Base-by-base conservation (phyloP, 2,329 filamentous ascomycete species). In the Monosporascus cannonballus region DNA sequence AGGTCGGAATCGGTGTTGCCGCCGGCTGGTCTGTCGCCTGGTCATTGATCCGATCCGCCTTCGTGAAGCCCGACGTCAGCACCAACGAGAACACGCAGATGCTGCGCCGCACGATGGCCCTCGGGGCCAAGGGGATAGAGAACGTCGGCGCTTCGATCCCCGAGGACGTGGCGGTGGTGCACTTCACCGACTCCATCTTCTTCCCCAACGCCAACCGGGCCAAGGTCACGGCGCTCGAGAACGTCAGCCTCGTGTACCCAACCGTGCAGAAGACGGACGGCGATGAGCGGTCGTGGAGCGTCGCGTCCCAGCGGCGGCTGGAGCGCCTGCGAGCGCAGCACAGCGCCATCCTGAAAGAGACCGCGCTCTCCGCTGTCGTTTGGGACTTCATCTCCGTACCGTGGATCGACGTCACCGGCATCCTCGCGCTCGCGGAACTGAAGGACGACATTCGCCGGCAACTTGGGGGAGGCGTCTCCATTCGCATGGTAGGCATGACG, bases 21-120 rank as follows among this genome's bases (percentile, higher is more conserved):
- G 81, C 85, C 1, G 81, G 76, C 7, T 87, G 86, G 75, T 85
- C 79, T 61, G 77, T 86, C 34, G 76, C 81, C 51, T 84, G 83
- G 63, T 76, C 80, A 27, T 69, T 86, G 1, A 71, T 85, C 0
- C 77, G 79, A 3, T 74, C 78, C n/a, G 79, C 80, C 1, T 85
- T 86, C 63, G 60, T 60, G 7, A 62, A 55, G 30, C 53, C 65
- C 6, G 39, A 27, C 38, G 55, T 58, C 3, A 49, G 51, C n/a
- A 51, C 51, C 3, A 48, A 51, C 37, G 45, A 30, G 34, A 48
- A 4, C 47, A 48, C 51, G 51, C 53, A 34, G 57, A 52, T 42
- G 53, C 63, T 34, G 56, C 61, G 6, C 51, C 62, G 25, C 53
- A 57, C 48, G 49, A 55, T 36, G 51, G 57, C 46, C 53, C 50